These are phyloP conservation scores for Takashimella koratensis DNA, from an alignment of 1,284 basidiomycete genomes.

Conservation along the genomic window DNA sequence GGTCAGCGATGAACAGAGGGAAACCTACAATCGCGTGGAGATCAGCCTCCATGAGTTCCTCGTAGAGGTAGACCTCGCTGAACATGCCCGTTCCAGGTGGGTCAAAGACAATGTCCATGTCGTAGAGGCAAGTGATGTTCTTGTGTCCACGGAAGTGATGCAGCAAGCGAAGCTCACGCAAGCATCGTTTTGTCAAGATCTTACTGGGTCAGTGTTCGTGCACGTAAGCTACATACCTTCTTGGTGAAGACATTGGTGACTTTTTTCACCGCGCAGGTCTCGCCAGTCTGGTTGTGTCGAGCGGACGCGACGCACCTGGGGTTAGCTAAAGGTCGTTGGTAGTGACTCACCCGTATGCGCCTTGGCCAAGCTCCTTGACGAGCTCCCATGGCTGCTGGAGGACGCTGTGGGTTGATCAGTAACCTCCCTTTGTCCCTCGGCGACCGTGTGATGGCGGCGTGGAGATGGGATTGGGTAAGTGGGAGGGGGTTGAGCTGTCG, in stretches of 20 bases:
- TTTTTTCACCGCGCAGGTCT: slow-evolving; percentile 68
- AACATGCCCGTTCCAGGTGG: slow-evolving; percentile 73
- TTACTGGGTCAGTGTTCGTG: neutral
- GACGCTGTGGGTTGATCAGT: slow-evolving; percentile 48
- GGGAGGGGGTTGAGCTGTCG: neutral
- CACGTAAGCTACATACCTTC: slow-evolving; percentile 38
- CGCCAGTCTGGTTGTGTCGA: slow-evolving; percentile 74
- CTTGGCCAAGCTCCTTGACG: slow-evolving; percentile 92
- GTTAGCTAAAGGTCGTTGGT: slow-evolving; percentile 1
- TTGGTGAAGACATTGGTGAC: slow-evolving; percentile 98
- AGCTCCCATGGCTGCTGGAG: slow-evolving; percentile 90
- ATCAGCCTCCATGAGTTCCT: slow-evolving; percentile 99
- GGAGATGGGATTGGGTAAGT: neutral
- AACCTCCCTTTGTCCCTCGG: neutral
- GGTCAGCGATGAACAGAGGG: neutral
- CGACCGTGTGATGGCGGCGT: neutral
- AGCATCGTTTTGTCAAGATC: slow-evolving; percentile 89
- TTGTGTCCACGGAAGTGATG: slow-evolving; percentile 97
- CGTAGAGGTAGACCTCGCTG: slow-evolving; percentile 93
- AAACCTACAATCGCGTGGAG: slow-evolving; percentile 86
- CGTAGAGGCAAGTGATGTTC: slow-evolving; percentile 89
- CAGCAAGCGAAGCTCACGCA: slow-evolving; percentile 87
- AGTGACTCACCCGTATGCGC: slow-evolving; percentile 70
- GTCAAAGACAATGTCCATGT: slow-evolving; percentile 94
- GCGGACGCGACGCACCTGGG: slow-evolving; percentile 74